Evolutionary conservation across 2,329 filamentous ascomycete species (phyloP).

Genomic region (Calonectria hongkongensis): DNA sequence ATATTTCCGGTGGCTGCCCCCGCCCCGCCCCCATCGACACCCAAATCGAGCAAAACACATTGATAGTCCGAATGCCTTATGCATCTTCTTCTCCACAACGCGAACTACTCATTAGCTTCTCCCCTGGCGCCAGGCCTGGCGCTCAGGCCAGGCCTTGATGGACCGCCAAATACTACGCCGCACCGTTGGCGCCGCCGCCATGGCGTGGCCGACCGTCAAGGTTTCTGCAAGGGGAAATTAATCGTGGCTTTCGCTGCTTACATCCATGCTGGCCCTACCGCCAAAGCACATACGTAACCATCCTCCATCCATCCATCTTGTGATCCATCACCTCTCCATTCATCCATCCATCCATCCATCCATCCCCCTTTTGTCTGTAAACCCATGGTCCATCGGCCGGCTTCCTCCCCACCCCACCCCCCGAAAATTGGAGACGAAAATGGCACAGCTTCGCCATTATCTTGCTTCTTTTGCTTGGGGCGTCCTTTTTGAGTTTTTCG

Average conservation of each 20-base stretch:
- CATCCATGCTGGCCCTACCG: constrained; percentile 21
- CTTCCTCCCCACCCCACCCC: background rate
- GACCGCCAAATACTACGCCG: constrained; percentile 47
- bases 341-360: background rate
- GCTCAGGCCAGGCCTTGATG: constrained; percentile 25
- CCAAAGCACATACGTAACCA: constrained; percentile 12
- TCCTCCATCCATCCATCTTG: background rate
- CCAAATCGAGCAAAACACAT: constrained; percentile 21
- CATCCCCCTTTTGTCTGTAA: background rate
- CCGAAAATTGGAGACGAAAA: background rate
- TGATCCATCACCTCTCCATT: background rate
- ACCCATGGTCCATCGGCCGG: background rate
- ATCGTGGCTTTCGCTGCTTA: constrained; percentile 19
- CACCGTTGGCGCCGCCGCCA: constrained; percentile 54
- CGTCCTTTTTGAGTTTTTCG: background rate
- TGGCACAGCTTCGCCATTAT: background rate
- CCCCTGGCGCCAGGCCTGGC: constrained; percentile 9
- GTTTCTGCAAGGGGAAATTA: constrained; percentile 56
- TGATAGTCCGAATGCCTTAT: background rate
- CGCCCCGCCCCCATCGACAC: background rate
- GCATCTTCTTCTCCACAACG: constrained; percentile 12
- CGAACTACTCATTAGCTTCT: constrained; percentile 23
- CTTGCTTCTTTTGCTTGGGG: no score
- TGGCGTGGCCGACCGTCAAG: constrained; percentile 50
- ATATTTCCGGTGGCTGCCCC: constrained; percentile 8